phyloP scores from a whole-genome alignment of 2,329 filamentous ascomycete species.

The Bipolaris sorokiniana region DNA sequence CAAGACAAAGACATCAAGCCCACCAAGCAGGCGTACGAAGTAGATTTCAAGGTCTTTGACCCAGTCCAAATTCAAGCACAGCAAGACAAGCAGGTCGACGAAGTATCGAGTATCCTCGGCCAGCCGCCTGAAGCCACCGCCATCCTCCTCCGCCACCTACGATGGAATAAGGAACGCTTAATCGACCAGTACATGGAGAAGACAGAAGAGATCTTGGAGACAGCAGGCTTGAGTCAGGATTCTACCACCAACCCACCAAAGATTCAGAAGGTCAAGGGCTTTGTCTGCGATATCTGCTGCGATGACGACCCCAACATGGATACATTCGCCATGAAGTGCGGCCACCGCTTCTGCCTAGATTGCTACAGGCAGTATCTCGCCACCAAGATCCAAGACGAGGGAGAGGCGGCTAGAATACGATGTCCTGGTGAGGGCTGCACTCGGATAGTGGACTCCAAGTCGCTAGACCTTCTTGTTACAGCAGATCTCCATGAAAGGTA shows the following conservation, averaged over 20 bases:
- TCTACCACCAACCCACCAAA: conserved; percentile 60
- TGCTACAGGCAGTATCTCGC: conserved; percentile 91
- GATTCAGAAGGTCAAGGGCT: conserved; percentile 74
- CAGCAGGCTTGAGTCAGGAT: conserved; percentile 75
- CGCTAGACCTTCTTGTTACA: conserved; percentile 76
- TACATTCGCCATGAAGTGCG: conserved; percentile 94
- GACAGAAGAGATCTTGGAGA: conserved; percentile 78
- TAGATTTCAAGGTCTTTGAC: conserved; percentile 81
- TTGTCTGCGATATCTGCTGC: conserved; percentile 94
- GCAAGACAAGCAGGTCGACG: conserved; percentile 83
- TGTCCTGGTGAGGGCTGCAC: conserved; percentile 89
- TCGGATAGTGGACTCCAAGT: conserved; percentile 88
- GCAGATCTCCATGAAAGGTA: conserved; percentile 63
- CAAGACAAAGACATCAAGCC: conserved; percentile 76
- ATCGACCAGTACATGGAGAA: conserved; percentile 97
- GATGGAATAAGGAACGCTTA: conserved; percentile 95
- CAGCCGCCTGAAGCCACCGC: conserved; percentile 88
- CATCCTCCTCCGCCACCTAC: conserved; percentile 84
- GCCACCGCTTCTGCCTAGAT: conserved; percentile 88
- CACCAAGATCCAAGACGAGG: conserved; percentile 94
- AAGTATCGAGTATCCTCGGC: conserved; percentile 90
- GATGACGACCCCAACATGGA: conserved; percentile 79
- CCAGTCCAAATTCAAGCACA: conserved; percentile 82
- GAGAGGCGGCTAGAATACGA: conserved; percentile 91
- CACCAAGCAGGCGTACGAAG: conserved; percentile 77